Conservation (phyloP, 345 rosid species). For the Iberis pinnata region DNA sequence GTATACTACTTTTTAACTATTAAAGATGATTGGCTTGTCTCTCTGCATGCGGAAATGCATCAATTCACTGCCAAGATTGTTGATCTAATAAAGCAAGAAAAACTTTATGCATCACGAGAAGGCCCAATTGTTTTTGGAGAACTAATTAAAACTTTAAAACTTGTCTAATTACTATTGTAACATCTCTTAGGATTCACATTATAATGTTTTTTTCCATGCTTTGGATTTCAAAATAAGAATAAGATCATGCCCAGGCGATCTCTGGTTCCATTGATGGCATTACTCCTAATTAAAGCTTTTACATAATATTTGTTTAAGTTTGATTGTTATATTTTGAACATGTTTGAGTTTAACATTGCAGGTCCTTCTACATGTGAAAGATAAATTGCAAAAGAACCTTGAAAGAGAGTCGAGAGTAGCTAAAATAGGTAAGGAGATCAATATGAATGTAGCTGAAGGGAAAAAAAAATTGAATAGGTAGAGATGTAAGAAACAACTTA, state of each 20-base stretch:
- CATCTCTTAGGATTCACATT: neutral
- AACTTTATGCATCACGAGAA: constrained; percentile 88
- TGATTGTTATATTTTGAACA: neutral
- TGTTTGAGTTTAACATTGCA: constrained; percentile 19
- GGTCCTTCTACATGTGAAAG: constrained; percentile 61
- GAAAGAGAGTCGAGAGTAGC: too few relatives aligned
- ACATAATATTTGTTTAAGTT: too few relatives aligned
- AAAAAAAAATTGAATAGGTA: too few relatives aligned
- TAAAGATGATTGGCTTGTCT: constrained; percentile 5
- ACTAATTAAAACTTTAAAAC: neutral
- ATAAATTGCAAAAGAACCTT: constrained; percentile 35
- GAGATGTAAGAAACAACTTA: too few relatives aligned
- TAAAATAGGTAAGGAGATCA: too few relatives aligned
- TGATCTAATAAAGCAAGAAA: constrained; percentile 79
- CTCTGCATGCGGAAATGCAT: constrained; percentile 73
- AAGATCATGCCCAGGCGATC: too few relatives aligned
- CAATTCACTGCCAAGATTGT: constrained; percentile 82
- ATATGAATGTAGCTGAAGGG: too few relatives aligned
- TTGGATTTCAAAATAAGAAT: constrained; percentile 67
- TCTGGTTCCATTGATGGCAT: too few relatives aligned
- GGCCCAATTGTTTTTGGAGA: constrained; percentile 65
- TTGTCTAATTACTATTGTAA: neutral
- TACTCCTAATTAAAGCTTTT: too few relatives aligned
- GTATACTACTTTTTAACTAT: too few relatives aligned
- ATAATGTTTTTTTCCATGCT: neutral